Base-by-base conservation (phyloP, 2,329 filamentous ascomycete species). In the Alternaria hordeiaustralica region DNA sequence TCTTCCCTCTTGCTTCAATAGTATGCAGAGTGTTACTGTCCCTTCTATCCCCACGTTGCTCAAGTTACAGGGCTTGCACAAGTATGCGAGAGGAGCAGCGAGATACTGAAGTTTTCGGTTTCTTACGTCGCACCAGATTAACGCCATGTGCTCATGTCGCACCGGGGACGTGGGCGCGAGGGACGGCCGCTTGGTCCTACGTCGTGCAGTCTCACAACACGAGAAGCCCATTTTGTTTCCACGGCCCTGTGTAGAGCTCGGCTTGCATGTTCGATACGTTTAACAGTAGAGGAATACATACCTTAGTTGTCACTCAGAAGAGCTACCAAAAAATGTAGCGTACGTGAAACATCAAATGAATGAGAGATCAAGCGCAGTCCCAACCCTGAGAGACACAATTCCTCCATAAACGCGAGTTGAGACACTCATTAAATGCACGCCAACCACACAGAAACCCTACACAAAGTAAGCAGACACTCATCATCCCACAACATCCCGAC, bases 61-160 rank as follows among this genome's bases (percentile, higher is more conserved):
- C 36, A 18, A 41, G 5, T 41, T 10, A 18, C n/a, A 10, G n/a
- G 4, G n/a, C 43, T 45, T 45, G 18, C 18, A 21, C 10, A 45
- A 13, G 10, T 8, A 4, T 13, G n/a, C 5, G 6, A 45, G 15
- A 21, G 12, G 18, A 9, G 7, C 20, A 36, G 28, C 12, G 21
- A 23, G 28, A 58, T n/a, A 6, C 44, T 10, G 10, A 30, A 5
- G 11, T 11, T 41, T 33, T 28, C 18, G 47, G 23, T 20, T 18
- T 45, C 33, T 20, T 7, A 60, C 58, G 65, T 67, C 13, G 28
- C 63, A 65, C 66, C 23, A 49, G 60, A 60, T 61, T 53, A 56
- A 55, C 62, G 66, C 63, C 68, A 69, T 70, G 63, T 67, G 58
- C 54, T 50, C 26, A 54, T 25, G 25, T 60, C 57, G 36, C 46